Evolutionary conservation across 1,284 basidiomycete genomes (phyloP).

Genomic region (Coriolopsis trogii): DNA sequence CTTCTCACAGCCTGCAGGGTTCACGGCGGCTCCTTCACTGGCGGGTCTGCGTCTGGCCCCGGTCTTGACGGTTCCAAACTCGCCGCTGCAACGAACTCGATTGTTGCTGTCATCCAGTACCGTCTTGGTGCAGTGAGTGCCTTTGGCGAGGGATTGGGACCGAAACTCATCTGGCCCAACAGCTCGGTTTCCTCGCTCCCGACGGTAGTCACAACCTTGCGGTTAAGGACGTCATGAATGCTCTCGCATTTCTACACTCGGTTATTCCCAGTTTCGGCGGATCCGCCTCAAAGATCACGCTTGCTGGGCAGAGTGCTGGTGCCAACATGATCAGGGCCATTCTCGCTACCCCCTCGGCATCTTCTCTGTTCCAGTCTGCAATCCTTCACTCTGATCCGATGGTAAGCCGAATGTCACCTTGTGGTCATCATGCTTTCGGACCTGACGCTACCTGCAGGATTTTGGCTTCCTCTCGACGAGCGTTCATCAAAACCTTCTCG

Average conservation of each 20-base stretch:
- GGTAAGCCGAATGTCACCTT: slow-evolving; percentile 43
- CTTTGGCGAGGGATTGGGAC: neutral
- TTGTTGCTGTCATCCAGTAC: slow-evolving; percentile 87
- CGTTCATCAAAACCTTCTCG: slow-evolving; percentile 59
- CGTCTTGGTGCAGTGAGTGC: slow-evolving; percentile 75
- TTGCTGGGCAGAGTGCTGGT: slow-evolving; percentile 90
- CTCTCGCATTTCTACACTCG: slow-evolving; percentile 65
- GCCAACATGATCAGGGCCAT: slow-evolving; percentile 80
- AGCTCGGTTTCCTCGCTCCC: slow-evolving; percentile 80
- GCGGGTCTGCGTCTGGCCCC: slow-evolving; percentile 71
- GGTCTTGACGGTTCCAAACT: slow-evolving; percentile 82
- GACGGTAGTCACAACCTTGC: slow-evolving; percentile 71
- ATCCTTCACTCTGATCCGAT: slow-evolving; percentile 88
- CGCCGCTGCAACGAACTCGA: slow-evolving; percentile 70
- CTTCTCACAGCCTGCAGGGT: slow-evolving; percentile 52
- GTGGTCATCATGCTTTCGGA: neutral
- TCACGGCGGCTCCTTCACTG: slow-evolving; percentile 83
- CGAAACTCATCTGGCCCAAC: slow-evolving; percentile 6
- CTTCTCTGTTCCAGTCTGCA: slow-evolving; percentile 68
- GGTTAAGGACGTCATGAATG: slow-evolving; percentile 70
- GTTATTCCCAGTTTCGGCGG: slow-evolving; percentile 76
- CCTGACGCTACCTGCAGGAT: slow-evolving; percentile 46
- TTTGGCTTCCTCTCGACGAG: slow-evolving; percentile 67
- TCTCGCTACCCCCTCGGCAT: slow-evolving; percentile 66
- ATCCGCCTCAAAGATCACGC: slow-evolving; percentile 62